These are phyloP conservation scores for Adansonia digitata DNA, from an alignment of 345 rosid species.

Conservation along the genomic window DNA sequence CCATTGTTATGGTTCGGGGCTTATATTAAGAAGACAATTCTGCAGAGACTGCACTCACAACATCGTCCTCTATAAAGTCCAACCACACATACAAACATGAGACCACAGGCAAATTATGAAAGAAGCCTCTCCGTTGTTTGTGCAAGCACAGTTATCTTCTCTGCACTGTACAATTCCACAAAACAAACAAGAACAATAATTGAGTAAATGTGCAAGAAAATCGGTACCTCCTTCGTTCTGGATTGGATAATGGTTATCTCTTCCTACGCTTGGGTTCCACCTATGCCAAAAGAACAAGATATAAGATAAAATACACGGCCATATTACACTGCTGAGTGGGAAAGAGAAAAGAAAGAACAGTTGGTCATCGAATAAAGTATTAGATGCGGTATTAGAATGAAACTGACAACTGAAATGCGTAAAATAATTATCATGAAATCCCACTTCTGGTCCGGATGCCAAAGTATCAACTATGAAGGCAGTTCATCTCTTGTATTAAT, in stretches of 20 bases:
- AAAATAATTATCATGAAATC: neutral
- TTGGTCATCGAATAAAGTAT: neutral
- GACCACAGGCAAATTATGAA: neutral
- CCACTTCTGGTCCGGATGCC: neutral
- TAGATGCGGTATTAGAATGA: neutral
- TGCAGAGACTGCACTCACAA: neutral
- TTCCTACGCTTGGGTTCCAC: constrained; percentile 70
- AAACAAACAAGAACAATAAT: constrained; percentile 12
- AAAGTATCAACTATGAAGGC: neutral
- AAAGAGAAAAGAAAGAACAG: neutral
- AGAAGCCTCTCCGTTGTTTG: constrained; percentile 15
- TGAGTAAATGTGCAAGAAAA: constrained; percentile 27
- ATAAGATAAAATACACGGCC: neutral
- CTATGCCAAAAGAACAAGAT: constrained; percentile 22
- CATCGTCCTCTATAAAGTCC: neutral
- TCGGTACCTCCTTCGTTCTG: constrained; percentile 21
- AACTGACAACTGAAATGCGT: neutral
- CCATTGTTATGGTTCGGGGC: neutral
- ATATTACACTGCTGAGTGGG: neutral
- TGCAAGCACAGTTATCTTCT: constrained; percentile 27
- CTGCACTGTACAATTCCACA: constrained; percentile 41
- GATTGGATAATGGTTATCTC: constrained; percentile 30
- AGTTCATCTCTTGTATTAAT: neutral
- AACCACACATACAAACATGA: neutral
- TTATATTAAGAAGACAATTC: neutral